Evolutionary conservation across 441 rosid genomes (phyloP).

Genomic region (Pelargonium australe): DNA sequence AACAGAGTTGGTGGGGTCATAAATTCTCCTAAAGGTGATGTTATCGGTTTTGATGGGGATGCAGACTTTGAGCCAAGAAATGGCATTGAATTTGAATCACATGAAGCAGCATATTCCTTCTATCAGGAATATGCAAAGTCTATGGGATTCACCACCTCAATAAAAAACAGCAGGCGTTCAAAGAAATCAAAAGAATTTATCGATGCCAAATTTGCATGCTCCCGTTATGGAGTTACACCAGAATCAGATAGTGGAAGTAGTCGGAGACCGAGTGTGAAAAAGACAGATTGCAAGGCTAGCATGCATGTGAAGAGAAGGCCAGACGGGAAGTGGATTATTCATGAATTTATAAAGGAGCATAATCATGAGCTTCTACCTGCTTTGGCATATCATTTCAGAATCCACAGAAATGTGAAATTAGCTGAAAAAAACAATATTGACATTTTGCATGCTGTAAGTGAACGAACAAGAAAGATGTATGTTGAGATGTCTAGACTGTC

Average conservation of each 20-base stretch:
- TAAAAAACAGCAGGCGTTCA: conserved; percentile 59
- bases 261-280: conserved; percentile 40
- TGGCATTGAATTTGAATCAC: conserved; percentile 49
- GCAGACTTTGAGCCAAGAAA: conserved; percentile 37
- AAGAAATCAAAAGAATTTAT: conserved; percentile 54
- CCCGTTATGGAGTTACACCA: conserved; percentile 52
- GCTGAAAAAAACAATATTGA: no score
- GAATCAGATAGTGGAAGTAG: conserved; percentile 28
- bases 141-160: conserved; percentile 53
- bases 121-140: conserved; percentile 54
- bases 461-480: conserved; percentile 77
- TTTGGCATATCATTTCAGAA: no score
- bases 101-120: conserved; percentile 56
- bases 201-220: conserved; percentile 59
- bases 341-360: conserved; percentile 25
- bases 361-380: conserved; percentile 44
- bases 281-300: conserved; percentile 39
- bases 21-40: conserved; percentile 14
- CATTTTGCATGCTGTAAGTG: conserved; percentile 56
- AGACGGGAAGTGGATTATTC: conserved; percentile 28
- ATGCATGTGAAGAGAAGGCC: conserved; percentile 28
- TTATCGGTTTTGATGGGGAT: conserved; percentile 16
- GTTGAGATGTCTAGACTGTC: conserved; percentile 86
- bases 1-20: conserved; percentile 22
- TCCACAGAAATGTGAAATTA: no score